Conservation (phyloP, 2,329 filamentous ascomycete genomes). For the Bimuria novae-zelandiae region DNA sequence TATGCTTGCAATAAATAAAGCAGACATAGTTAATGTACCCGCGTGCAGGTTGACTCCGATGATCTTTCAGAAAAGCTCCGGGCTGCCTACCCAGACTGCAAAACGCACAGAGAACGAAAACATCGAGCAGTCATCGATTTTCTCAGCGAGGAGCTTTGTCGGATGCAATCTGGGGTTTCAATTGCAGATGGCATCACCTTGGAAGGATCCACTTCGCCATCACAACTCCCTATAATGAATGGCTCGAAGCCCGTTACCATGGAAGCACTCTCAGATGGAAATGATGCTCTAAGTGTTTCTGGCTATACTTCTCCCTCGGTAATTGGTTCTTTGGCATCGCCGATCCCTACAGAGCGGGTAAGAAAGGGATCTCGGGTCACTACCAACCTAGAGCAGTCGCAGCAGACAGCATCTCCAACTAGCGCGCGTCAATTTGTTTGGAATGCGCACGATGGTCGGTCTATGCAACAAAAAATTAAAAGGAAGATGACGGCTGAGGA, state of each 20-base stretch:
- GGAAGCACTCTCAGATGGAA: conserved; percentile 1
- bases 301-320: conserved; percentile 9
- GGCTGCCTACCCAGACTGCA: conserved; percentile 22
- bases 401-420: background rate
- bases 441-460: conserved; percentile 24
- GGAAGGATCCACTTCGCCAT: background rate
- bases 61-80: conserved; percentile 27
- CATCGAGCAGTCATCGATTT: conserved; percentile 36
- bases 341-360: conserved; percentile 1
- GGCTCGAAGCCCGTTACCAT: background rate
- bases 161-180: conserved; percentile 18
- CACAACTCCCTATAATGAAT: conserved; percentile 4
- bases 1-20: background rate
- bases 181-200: background rate
- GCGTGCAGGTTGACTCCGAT: conserved; percentile 28
- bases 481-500: conserved; percentile 34
- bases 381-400: background rate
- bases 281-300: conserved; percentile 5
- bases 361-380: background rate
- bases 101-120: conserved; percentile 30
- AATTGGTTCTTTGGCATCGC: conserved; percentile 4
- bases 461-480: conserved; percentile 28
- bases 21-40: background rate
- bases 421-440: conserved; percentile 30
- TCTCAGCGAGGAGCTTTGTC: conserved; percentile 24